Percentiles rank a stretch among this genome's conserved stretches.
phyloP scores from a whole-genome alignment of 179 eudicot species.

The Gypsophila paniculata region DNA sequence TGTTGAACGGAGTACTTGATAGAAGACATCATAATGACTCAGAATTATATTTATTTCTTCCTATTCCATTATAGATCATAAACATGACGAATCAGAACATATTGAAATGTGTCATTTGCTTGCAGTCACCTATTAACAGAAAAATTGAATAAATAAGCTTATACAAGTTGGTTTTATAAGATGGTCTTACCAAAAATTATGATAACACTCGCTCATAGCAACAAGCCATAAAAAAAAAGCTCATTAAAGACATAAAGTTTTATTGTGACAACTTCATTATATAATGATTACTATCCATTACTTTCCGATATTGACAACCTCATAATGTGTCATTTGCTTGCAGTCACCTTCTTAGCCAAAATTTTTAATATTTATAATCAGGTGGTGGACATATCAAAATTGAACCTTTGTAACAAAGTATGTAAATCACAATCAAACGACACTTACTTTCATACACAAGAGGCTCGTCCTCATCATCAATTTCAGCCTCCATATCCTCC shows the following conservation, averaged over 20 bases:
- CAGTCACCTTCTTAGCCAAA: neutral
- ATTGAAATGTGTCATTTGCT: neutral
- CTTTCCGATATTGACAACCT: no score
- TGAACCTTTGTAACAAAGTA: neutral
- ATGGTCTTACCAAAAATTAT: neutral
- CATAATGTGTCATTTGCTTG: no score
- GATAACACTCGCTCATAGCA: neutral
- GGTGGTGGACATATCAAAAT: neutral
- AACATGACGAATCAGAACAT: neutral
- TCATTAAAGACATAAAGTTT: neutral
- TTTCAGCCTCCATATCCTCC: slow-evolving; percentile 98
- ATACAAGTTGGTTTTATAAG: neutral
- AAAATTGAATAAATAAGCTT: neutral
- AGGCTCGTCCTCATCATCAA: slow-evolving; percentile 98
- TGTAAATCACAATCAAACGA: neutral
- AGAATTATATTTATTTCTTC: neutral
- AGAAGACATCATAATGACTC: neutral
- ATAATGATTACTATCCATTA: neutral
- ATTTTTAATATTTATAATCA: neutral
- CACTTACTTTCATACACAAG: slow-evolving; percentile 95
- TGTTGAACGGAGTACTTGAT: slow-evolving; percentile 12
- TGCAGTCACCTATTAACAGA: neutral
- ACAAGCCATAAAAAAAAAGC: neutral
- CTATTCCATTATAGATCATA: neutral
- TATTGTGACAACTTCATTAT: neutral